Percentiles rank a stretch among this genome's conserved stretches.
phyloP scores from a whole-genome alignment of 768 basidiomycete genomes.

The Amanita thiersii region DNA sequence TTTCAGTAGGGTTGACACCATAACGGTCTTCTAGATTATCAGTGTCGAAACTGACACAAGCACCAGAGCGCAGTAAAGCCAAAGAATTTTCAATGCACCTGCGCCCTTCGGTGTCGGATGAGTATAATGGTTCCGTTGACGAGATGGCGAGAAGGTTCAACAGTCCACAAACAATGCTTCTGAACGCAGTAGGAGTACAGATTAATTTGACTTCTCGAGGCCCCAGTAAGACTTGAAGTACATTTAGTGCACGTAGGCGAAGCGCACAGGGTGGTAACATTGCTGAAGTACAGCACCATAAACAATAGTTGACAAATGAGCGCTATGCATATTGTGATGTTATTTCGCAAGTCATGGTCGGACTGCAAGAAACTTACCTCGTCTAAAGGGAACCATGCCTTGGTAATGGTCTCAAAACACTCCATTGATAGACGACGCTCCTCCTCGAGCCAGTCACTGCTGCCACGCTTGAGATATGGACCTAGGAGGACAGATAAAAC shows the following conservation, averaged over 20 bases:
- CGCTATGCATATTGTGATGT: constrained; percentile 17
- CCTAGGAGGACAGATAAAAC: constrained; percentile 50
- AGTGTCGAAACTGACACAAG: constrained; percentile 40
- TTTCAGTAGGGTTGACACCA: constrained; percentile 22
- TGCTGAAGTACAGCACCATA: constrained; percentile 69
- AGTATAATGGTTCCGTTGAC: constrained; percentile 11
- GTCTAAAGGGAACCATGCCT: constrained; percentile 46
- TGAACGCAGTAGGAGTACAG: constrained; percentile 36
- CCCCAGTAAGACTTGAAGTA: constrained; percentile 38
- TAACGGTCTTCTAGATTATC: constrained; percentile 44
- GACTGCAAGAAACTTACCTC: constrained; percentile 32
- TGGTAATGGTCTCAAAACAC: constrained; percentile 48
- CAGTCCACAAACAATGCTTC: constrained; percentile 43
- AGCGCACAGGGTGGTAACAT: constrained; percentile 29
- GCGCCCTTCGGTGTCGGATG: constrained; percentile 22
- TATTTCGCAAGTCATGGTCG: background rate
- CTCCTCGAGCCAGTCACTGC: constrained; percentile 30
- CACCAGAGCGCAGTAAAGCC: constrained; percentile 33
- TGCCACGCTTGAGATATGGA: constrained; percentile 40
- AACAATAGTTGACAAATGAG: constrained; percentile 46
- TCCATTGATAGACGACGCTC: constrained; percentile 53
- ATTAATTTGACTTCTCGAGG: constrained; percentile 18
- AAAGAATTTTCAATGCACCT: constrained; percentile 34
- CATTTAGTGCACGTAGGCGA: constrained; percentile 41
- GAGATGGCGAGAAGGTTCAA: constrained; percentile 37